phyloP scores from a whole-genome alignment of 2,329 filamentous ascomycete genomes.

The Escovopsis sp. region DNA sequence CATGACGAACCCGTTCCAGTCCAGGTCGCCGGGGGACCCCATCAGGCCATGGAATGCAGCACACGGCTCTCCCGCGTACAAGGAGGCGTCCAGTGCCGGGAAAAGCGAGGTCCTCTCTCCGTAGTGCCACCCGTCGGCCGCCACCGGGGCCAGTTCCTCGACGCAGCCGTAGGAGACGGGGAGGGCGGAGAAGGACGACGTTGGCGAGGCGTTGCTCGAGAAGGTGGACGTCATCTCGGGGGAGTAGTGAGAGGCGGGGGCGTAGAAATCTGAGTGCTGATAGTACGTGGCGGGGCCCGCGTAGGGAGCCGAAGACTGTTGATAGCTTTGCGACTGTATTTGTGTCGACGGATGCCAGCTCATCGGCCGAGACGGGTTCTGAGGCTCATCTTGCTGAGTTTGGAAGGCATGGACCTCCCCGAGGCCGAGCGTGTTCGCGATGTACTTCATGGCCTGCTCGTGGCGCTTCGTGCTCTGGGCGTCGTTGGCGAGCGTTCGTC shows the following conservation, averaged over 20 bases:
- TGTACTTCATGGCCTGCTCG: constrained; percentile 29
- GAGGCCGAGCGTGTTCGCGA: constrained; percentile 4
- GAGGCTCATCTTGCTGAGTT: not conserved
- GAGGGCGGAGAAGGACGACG: constrained; percentile 37
- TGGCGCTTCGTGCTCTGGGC: constrained; percentile 27
- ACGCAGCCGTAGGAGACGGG: constrained; percentile 29
- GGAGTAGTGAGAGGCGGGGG: constrained; percentile 28
- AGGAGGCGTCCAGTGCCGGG: constrained; percentile 8
- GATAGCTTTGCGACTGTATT: constrained; percentile 23
- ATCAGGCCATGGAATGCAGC: constrained; percentile 10
- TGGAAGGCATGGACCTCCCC: constrained; percentile 7
- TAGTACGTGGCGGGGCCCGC: constrained; percentile 21
- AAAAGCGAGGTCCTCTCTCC: constrained; percentile 17
- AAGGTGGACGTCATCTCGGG: constrained; percentile 35
- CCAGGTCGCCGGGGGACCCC: constrained; percentile 9
- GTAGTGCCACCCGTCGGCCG: constrained; percentile 22
- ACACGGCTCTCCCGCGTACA: constrained; percentile 16
- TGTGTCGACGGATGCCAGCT: constrained; percentile 62
- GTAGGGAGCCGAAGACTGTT: constrained; percentile 22
- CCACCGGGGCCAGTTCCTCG: constrained; percentile 24
- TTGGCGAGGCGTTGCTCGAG: constrained; percentile 43
- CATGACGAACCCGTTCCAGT: constrained; percentile 32
- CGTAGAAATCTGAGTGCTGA: constrained; percentile 26
- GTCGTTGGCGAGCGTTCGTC: constrained; percentile 42
- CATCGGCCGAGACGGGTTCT: constrained; percentile 39